Base-by-base conservation (phyloP, 352 stramenopile genomes). In the Pythium rishiriense region DNA sequence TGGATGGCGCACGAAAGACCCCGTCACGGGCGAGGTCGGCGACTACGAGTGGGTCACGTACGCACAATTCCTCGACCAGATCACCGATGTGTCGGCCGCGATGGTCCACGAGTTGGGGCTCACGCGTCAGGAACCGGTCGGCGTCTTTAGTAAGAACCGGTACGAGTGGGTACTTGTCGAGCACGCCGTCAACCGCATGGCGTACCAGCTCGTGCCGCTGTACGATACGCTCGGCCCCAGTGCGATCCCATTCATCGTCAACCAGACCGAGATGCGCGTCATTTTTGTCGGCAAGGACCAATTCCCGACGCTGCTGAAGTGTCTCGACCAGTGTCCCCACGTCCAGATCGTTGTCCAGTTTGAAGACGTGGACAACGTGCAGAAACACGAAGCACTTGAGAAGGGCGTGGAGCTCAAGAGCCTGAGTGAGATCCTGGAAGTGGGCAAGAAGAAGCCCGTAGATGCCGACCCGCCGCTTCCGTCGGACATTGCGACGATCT, bases 401-500 rank as follows among this genome's bases (percentile, higher is more conserved):
- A 71, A 75, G 56, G 74, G 66, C 43, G 3, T 85, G 21, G 43
- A 68, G 70, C 53, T 90, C 21, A 78, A 76, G 67, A 86, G 66
- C 55, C 19, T 88, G 7, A 47, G 49, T 11, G 73, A 88, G 50
- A 58, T 88, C 42, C 68, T 79, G 31, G 55, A 65, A 4, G 24
- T 83, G 8, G 77, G 76, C 35, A 69, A 73, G 24, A 71, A 57
- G n/a, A 66, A 80, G 31, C 70, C 80, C 1, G 14, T 89, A 12
- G 66, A 75, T 0, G 76, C 78, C 3, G 79, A 90, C 39, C 81
- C 77, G 2, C 81, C 83, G 5, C 51, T 61, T 4, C 76, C 81
- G 1, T 66, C 76, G 1, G 96, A 99, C 72, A 66, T 99, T 15
- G 92, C 91, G 15, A 99, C 96, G 41, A 76, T 98, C 62, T 98